Evolutionary conservation across 2,329 filamentous ascomycete species (phyloP).

Genomic region (Phialocephala subalpina): DNA sequence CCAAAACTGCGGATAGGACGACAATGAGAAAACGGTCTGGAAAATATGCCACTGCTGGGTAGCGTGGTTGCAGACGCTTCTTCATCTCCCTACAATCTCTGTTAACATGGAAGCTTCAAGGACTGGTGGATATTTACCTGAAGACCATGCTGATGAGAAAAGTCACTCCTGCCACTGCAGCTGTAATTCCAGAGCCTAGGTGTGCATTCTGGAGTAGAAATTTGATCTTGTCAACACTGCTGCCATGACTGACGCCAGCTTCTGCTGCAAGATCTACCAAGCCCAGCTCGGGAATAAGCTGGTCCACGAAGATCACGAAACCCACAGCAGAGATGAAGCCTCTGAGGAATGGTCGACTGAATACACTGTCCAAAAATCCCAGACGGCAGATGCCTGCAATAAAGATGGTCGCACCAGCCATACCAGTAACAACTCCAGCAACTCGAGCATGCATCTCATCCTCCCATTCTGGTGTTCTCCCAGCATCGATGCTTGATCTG

Average conservation of each 20-base stretch:
- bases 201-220: slow-evolving; percentile 77
- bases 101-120: slow-evolving; percentile 26
- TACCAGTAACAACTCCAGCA: slow-evolving; percentile 85
- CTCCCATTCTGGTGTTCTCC: slow-evolving; percentile 70
- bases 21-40: slow-evolving; percentile 94
- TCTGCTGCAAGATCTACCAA: slow-evolving; percentile 70
- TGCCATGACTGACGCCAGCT: slow-evolving; percentile 78
- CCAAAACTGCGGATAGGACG: slow-evolving; percentile 80
- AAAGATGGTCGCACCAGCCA: slow-evolving; percentile 90
- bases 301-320: slow-evolving; percentile 94
- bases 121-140: slow-evolving; percentile 60
- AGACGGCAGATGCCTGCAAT: slow-evolving; percentile 84
- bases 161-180: slow-evolving; percentile 77
- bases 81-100: slow-evolving; percentile 73
- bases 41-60: slow-evolving; percentile 83
- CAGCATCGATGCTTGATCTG: slow-evolving; percentile 75
- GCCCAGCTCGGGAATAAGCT: slow-evolving; percentile 90
- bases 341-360: slow-evolving; percentile 89
- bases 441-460: slow-evolving; percentile 77
- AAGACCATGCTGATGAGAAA: slow-evolving; percentile 92
- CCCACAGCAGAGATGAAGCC: slow-evolving; percentile 98
- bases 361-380: slow-evolving; percentile 92
- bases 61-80: slow-evolving; percentile 78
- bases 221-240: slow-evolving; percentile 82
- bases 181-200: slow-evolving; percentile 77